phyloP scores from a whole-genome alignment of 2,329 filamentous ascomycete species.

The Botrytis sinoallii region DNA sequence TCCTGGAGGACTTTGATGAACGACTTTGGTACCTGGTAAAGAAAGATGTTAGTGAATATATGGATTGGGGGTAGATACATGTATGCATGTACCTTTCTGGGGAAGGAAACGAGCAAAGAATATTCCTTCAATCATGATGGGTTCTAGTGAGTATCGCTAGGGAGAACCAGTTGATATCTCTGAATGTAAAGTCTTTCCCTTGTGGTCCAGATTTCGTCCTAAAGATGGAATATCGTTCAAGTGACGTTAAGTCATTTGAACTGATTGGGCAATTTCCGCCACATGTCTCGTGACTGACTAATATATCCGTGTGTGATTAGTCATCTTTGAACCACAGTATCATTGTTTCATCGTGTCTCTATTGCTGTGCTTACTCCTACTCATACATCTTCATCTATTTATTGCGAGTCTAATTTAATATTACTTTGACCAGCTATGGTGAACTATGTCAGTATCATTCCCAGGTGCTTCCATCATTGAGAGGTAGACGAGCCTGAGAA shows the following conservation, averaged over 20 bases:
- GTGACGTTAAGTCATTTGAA: neutral
- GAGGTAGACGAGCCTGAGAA: neutral
- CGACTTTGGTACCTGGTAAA: slow-evolving; percentile 55
- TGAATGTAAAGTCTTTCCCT: neutral
- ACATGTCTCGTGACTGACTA: neutral
- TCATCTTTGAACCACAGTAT: neutral
- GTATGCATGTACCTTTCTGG: slow-evolving; percentile 51
- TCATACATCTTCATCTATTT: neutral
- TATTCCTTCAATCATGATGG: slow-evolving; percentile 64
- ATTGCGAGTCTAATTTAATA: neutral
- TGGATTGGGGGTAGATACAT: neutral
- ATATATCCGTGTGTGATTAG: neutral
- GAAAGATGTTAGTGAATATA: neutral
- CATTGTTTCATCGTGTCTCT: neutral
- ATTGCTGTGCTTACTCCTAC: neutral
- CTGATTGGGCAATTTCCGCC: neutral
- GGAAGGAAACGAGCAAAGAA: slow-evolving; percentile 69
- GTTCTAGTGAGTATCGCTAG: neutral
- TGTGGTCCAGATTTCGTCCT: neutral
- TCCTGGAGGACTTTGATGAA: slow-evolving; percentile 60
- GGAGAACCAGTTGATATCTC: neutral
- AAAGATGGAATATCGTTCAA: neutral
- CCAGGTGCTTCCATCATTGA: neutral
- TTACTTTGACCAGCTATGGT: neutral
- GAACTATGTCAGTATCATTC: neutral